Evolutionary conservation across 352 stramenopile genomes (phyloP).

Genomic region (Aphanomyces invadans): DNA sequence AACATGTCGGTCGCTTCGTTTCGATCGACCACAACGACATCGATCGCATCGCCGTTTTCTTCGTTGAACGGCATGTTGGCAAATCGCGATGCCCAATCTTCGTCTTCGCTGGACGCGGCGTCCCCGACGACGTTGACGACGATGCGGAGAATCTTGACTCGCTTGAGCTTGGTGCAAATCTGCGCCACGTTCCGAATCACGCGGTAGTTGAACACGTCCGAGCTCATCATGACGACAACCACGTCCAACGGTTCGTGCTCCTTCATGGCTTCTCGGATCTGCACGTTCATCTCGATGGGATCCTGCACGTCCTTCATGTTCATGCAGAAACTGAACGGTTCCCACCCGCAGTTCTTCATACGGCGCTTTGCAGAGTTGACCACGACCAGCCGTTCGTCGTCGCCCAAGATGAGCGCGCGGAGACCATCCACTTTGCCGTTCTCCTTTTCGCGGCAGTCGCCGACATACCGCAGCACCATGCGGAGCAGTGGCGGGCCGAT

Average conservation of each 20-base stretch:
- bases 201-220: conserved; percentile 43
- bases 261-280: conserved; percentile 28
- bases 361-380: conserved; percentile 32
- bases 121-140: conserved; percentile 44
- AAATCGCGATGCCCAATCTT: conserved; percentile 30
- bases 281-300: conserved; percentile 29
- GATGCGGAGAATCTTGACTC: conserved; percentile 44
- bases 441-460: conserved; percentile 49
- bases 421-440: conserved; percentile 51
- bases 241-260: conserved; percentile 40
- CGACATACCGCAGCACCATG: conserved; percentile 44
- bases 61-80: conserved; percentile 46
- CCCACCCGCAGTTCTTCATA: conserved; percentile 55
- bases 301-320: conserved; percentile 20
- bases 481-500: conserved; percentile 49
- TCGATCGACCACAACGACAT: conserved; percentile 52
- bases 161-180: conserved; percentile 40
- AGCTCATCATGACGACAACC: conserved; percentile 54
- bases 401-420: conserved; percentile 35
- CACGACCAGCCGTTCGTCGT: conserved; percentile 32
- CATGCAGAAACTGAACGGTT: conserved; percentile 29
- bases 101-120: conserved; percentile 16
- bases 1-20: conserved; percentile 59
- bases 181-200: conserved; percentile 44
- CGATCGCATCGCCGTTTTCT: conserved; percentile 51